phyloP scores from a whole-genome alignment of 805 yeast species.

The Teunomyces panamensis region DNA sequence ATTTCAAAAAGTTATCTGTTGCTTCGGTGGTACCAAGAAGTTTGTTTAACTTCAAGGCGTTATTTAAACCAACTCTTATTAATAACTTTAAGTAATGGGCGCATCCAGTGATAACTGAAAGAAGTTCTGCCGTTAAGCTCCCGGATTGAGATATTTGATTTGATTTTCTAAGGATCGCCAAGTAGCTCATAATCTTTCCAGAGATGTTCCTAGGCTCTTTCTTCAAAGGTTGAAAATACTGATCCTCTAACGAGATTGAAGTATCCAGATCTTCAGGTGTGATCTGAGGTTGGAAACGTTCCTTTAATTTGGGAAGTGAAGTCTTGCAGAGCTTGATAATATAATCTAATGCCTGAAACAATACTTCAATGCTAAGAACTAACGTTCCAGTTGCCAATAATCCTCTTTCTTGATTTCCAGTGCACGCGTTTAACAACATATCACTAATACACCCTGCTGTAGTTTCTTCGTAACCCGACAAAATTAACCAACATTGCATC shows the following conservation, averaged over 20 bases:
- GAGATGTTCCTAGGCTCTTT: constrained; percentile 83
- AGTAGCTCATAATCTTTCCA: constrained; percentile 84
- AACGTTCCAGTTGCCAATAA: constrained; percentile 67
- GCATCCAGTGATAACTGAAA: constrained; percentile 81
- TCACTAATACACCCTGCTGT: constrained; percentile 87
- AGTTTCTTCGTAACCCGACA: constrained; percentile 86
- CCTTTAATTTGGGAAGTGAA: constrained; percentile 7
- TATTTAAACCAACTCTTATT: constrained; percentile 74
- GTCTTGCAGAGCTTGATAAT: constrained; percentile 7
- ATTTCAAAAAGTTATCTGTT: constrained; percentile 60
- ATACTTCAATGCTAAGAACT: constrained; percentile 67
- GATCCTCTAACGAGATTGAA: constrained; percentile 14
- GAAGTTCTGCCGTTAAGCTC: constrained; percentile 58
- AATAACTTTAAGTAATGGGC: constrained; percentile 90
- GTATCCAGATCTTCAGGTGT: constrained; percentile 12
- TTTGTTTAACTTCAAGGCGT: constrained; percentile 69
- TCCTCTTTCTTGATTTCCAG: constrained; percentile 67
- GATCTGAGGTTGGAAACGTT: constrained; percentile 5
- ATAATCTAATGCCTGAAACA: constrained; percentile 72
- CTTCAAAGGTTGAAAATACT: constrained; percentile 37
- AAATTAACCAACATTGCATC: constrained; percentile 76
- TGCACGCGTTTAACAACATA: constrained; percentile 82
- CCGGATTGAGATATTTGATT: constrained; percentile 35
- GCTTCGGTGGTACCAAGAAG: constrained; percentile 56
- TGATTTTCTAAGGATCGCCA: constrained; percentile 75